Evolutionary conservation across 2,329 filamentous ascomycete genomes (phyloP).

Genomic region (Aspergillus viridinutans): DNA sequence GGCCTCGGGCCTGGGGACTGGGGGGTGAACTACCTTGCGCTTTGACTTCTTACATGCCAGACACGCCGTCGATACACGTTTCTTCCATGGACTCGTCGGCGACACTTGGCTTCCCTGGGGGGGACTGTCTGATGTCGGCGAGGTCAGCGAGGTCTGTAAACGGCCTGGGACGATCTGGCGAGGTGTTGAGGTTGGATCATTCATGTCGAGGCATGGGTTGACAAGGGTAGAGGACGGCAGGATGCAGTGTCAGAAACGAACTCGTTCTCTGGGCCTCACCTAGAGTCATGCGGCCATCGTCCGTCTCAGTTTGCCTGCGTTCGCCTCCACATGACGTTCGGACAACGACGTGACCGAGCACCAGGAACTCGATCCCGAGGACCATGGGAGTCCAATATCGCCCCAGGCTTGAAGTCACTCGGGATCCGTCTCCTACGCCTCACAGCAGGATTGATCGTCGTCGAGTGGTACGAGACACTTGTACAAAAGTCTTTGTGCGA

Average conservation of each 20-base stretch:
- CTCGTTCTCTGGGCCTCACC: neutral
- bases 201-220: slow-evolving; percentile 1
- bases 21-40: slow-evolving; percentile 23
- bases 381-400: neutral
- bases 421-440: neutral
- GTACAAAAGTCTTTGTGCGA: neutral
- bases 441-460: neutral
- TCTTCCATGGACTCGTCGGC: slow-evolving; percentile 25
- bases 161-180: slow-evolving; percentile 21
- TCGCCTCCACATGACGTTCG: slow-evolving; percentile 19
- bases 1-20: neutral
- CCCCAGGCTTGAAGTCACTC: neutral
- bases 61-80: slow-evolving; percentile 38
- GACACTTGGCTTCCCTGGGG: slow-evolving; percentile 5
- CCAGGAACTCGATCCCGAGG: slow-evolving; percentile 17
- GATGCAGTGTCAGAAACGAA: neutral
- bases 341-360: slow-evolving; percentile 10
- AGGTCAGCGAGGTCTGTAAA: slow-evolving; percentile 4
- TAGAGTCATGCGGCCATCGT: neutral
- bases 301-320: neutral
- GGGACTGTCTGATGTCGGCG: slow-evolving; percentile 8
- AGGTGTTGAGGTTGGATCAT: slow-evolving; percentile 2
- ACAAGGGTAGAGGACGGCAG: neutral
- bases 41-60: slow-evolving; percentile 40
- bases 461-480: no score